Base-by-base conservation (phyloP, 257 asterid species). In the Jasminum sambac region DNA sequence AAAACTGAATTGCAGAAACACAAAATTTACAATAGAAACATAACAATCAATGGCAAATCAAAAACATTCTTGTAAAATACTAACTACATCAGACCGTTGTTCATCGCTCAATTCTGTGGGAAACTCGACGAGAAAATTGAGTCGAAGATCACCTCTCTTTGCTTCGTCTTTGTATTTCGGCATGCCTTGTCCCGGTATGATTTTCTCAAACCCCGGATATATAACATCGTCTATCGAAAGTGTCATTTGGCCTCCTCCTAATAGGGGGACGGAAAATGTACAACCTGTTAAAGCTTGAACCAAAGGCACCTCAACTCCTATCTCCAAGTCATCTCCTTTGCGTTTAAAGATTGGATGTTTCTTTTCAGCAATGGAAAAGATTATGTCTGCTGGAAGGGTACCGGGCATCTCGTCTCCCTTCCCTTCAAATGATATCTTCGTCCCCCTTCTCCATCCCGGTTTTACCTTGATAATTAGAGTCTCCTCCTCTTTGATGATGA, bases 401-500 rank as follows among this genome's bases (percentile, higher is more conserved):
- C 98, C 97, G 3, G 96, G 89, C 65, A 78, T 88, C 82, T 93
- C 96, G 14, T 93, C 98, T 75, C 97, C 98, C 69, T 90, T 95
- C 52, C 95, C 95, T 90, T 91, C 99, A 40, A 92, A 95, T 38
- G 88, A 87, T 74, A 95, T 92, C 80, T 82, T 89, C 30, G 97
- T 95, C 69, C 99, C 99, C 66, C 72, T 87, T 77, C 78, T 89
- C 99, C 99, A 95, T 46, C 99, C 98, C 2, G 99, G 96, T 71
- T 86, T 86, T 69, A 95, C 86, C 70, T 76, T 86, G 57, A 95
- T 90, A 74, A 69, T 82, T 5, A 95, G 76, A 38, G 67, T 74
- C 83, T 95, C 99, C 58, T 92, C 96, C 81, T 90, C 96, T 83
- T 88, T 79, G 63, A 85, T 80, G 34, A 91, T 78, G 64, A 86